Conservation (phyloP, 2,329 filamentous ascomycete genomes). For the Pseudogymnoascus sp. region DNA sequence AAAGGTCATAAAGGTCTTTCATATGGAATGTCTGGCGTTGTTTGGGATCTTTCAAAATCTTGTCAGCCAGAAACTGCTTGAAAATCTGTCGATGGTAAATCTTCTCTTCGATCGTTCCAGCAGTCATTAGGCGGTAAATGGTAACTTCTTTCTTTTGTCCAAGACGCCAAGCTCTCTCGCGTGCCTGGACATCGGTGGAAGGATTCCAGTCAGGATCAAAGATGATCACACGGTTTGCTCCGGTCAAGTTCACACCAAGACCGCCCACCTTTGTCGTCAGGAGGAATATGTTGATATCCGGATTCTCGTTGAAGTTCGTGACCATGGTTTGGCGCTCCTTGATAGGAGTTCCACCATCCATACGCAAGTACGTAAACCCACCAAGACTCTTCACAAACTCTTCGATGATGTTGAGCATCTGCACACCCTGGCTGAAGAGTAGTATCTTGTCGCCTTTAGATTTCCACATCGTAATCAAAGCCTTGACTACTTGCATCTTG, state of each 20-base stretch:
- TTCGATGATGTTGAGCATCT: conserved; percentile 93
- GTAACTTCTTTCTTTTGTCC: conserved; percentile 93
- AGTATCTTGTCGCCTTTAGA: conserved; percentile 79
- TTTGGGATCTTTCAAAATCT: conserved; percentile 88
- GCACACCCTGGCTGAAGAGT: conserved; percentile 84
- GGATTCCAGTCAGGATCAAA: conserved; percentile 99
- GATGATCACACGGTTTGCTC: conserved; percentile 92
- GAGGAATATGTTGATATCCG: conserved; percentile 76
- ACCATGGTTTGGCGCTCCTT: conserved; percentile 84
- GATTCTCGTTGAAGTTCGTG: conserved; percentile 82
- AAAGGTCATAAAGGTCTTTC: conserved; percentile 85
- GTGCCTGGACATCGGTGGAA: conserved; percentile 89
- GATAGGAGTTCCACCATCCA: conserved; percentile 90
- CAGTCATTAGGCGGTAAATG: conserved; percentile 96
- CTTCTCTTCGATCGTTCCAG: conserved; percentile 97
- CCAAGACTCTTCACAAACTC: conserved; percentile 63
- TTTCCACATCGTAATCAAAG: conserved; percentile 81
- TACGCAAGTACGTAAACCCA: conserved; percentile 70
- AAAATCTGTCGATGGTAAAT: conserved; percentile 98
- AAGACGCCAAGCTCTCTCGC: conserved; percentile 90
- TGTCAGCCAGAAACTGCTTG: conserved; percentile 96
- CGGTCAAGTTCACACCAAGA: conserved; percentile 87
- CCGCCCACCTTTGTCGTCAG: conserved; percentile 94
- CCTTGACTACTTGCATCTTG: conserved; percentile 93
- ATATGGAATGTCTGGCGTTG: conserved; percentile 87